Conservation (phyloP, 176 grass and related monocot species). For the Avena eriantha region DNA sequence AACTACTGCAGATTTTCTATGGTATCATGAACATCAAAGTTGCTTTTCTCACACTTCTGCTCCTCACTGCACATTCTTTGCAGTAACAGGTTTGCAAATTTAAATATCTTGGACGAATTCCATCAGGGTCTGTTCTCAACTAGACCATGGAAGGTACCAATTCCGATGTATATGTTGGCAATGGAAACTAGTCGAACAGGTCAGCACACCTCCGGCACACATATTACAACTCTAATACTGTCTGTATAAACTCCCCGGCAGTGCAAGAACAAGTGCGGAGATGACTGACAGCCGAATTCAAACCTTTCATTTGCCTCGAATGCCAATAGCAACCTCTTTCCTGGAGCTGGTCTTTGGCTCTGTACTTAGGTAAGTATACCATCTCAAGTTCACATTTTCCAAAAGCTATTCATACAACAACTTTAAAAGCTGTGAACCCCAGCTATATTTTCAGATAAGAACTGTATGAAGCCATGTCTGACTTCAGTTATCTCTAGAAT, state of each 20-base stretch:
- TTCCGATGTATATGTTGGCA: slow-evolving; percentile 23
- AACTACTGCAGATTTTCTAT: slow-evolving; percentile 4
- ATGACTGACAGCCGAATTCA: slow-evolving; percentile 61
- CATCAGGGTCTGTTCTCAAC: background rate
- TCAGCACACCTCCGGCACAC: background rate
- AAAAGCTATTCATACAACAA: background rate
- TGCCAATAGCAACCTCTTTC: slow-evolving; percentile 68
- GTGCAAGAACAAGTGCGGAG: background rate
- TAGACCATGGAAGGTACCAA: background rate
- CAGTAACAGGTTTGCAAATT: background rate
- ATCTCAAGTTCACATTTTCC: background rate
- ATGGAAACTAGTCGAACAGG: background rate
- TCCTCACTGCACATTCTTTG: slow-evolving; percentile 11
- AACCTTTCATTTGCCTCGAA: slow-evolving; percentile 85
- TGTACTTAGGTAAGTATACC: slow-evolving; percentile 64
- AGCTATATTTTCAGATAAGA: background rate
- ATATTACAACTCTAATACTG: background rate
- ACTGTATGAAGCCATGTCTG: background rate
- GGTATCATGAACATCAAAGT: slow-evolving; percentile 49
- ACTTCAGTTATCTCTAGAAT: background rate
- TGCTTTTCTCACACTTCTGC: background rate
- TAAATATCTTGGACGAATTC: background rate
- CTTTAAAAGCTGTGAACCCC: background rate
- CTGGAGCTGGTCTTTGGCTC: slow-evolving; percentile 78
- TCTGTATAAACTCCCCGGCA: no score